Percentiles rank a stretch among this genome's conserved stretches.
Conservation (phyloP, 164 flowering plant species). For the Nymphaea thermarum region DNA sequence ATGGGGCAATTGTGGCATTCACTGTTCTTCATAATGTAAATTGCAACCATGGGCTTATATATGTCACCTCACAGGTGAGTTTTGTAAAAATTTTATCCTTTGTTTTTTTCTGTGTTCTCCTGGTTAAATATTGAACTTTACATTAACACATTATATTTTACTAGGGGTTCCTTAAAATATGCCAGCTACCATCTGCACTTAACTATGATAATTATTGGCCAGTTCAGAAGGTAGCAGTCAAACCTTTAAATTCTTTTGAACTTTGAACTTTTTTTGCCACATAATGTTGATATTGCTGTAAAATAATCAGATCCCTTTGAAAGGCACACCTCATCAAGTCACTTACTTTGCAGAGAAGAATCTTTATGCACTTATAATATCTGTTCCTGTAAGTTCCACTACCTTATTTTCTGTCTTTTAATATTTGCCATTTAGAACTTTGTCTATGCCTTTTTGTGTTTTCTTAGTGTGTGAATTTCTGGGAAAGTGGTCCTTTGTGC, state of each 20-base stretch:
- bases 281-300: neutral
- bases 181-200: conserved; percentile 70
- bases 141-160: neutral
- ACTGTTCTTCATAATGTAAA: conserved; percentile 96
- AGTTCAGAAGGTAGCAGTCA: conserved; percentile 61
- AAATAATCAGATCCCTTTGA: conserved; percentile 60
- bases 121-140: neutral
- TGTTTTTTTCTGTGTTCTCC: neutral
- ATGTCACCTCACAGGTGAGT: conserved; percentile 85
- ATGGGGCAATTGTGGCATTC: conserved; percentile 88
- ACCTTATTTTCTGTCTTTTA: neutral
- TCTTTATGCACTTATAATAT: conserved; percentile 82
- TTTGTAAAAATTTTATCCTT: neutral
- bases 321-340: conserved; percentile 96
- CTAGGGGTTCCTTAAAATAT: conserved; percentile 91
- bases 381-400: conserved; percentile 68
- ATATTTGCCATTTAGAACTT: too few relatives aligned
- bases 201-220: conserved; percentile 97
- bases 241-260: neutral
- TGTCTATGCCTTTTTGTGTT: too few relatives aligned
- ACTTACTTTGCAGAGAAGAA: conserved; percentile 92
- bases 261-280: too few relatives aligned
- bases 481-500: too few relatives aligned
- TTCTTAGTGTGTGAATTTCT: too few relatives aligned
- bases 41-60: conserved; percentile 94